These are phyloP conservation scores for Leccinum truebloodii DNA, from an alignment of 768 basidiomycete species.

Conservation along the genomic window DNA sequence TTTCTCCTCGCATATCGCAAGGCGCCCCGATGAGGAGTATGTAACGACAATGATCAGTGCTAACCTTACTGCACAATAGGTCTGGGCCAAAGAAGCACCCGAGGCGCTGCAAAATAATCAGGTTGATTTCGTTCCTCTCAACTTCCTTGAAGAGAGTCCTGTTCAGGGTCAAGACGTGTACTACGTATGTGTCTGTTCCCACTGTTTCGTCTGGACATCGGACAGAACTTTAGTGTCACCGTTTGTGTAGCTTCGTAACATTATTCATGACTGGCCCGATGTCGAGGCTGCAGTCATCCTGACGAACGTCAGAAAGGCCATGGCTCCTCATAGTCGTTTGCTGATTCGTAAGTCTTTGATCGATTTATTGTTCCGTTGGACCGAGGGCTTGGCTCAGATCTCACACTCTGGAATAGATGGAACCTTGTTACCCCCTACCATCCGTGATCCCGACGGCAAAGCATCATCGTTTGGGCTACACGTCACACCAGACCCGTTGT, in stretches of 20 bases:
- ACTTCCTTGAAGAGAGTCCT: not conserved
- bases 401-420: constrained; percentile 17
- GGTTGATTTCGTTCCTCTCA: not conserved
- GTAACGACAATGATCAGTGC: not conserved
- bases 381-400: not conserved
- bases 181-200: not conserved
- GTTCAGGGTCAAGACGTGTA: not conserved
- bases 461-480: constrained; percentile 11
- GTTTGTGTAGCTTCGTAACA: constrained; percentile 22
- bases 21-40: not conserved
- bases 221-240: not conserved
- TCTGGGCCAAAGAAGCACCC: not conserved
- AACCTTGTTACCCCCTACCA: constrained; percentile 12
- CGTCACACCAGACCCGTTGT: constrained; percentile 44
- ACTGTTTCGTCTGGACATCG: not conserved
- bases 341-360: constrained; percentile 33
- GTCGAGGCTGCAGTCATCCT: constrained; percentile 33
- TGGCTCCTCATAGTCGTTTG: constrained; percentile 32
- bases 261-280: constrained; percentile 40
- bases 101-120: constrained; percentile 14
- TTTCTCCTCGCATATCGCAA: not conserved
- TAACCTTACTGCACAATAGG: not conserved
- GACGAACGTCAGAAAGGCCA: constrained; percentile 29
- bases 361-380: not conserved
- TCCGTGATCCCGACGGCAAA: constrained; percentile 4